Percentiles rank a stretch among this genome's conserved stretches.
Evolutionary conservation across 2,329 filamentous ascomycete species (phyloP).

Genomic region (Penicillium sp.): DNA sequence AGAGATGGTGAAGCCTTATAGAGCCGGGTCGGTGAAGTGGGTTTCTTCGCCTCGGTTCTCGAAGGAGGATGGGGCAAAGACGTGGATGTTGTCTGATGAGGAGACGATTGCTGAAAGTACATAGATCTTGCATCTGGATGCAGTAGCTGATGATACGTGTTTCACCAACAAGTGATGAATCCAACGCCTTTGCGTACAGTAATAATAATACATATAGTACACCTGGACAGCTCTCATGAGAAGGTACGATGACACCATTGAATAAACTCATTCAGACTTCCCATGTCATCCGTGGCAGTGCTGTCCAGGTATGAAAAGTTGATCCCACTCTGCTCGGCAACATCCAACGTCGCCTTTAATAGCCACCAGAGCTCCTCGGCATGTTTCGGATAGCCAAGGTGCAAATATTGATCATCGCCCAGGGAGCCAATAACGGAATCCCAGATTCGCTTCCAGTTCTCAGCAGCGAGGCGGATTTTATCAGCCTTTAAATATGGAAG

Average conservation of each 20-base stretch:
- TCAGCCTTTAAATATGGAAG: constrained; percentile 24
- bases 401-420: constrained; percentile 21
- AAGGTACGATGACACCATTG: constrained; percentile 17
- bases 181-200: too few species aligned
- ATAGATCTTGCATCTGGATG: too few species aligned
- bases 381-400: constrained; percentile 30
- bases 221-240: not conserved
- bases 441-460: constrained; percentile 29
- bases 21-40: too few species aligned
- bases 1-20: too few species aligned
- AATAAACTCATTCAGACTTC: constrained; percentile 30
- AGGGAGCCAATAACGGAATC: constrained; percentile 14
- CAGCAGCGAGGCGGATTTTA: constrained; percentile 24
- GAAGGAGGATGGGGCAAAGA: too few species aligned
- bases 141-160: too few species aligned
- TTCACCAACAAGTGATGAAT: too few species aligned
- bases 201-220: too few species aligned
- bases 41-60: too few species aligned
- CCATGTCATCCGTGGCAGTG: constrained; percentile 28
- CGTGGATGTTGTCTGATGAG: too few species aligned
- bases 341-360: constrained; percentile 25
- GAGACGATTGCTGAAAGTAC: too few species aligned
- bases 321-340: constrained; percentile 10
- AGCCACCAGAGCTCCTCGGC: constrained; percentile 32
- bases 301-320: constrained; percentile 25